A percentile compares a stretch with the other conserved stretches of the same genome.
Conservation (phyloP, 83 land plant genomes). For the Picea engelmannii region DNA sequence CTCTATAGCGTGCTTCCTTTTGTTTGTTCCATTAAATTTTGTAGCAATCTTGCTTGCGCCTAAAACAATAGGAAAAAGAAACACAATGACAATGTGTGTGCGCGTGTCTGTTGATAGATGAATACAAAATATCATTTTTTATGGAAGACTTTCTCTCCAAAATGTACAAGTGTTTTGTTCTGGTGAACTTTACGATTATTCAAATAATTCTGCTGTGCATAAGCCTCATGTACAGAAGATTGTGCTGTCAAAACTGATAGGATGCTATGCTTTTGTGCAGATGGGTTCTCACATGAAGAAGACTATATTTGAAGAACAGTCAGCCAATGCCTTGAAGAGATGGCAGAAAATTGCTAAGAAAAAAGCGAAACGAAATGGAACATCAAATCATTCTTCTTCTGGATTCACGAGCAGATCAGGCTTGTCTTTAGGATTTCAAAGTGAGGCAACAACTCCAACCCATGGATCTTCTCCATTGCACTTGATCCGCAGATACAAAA, state of each 20-base stretch:
- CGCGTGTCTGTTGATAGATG: no score
- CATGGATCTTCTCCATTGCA: conserved; percentile 33
- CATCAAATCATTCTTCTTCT: neutral
- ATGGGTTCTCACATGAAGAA: conserved; percentile 73
- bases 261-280: conserved; percentile 21
- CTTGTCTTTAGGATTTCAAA: neutral
- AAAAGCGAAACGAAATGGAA: conserved; percentile 23
- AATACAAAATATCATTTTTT: no score
- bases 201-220: no score
- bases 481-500: conserved; percentile 21
- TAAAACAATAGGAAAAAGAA: neutral
- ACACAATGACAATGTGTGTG: neutral
- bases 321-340: conserved; percentile 42
- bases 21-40: neutral
- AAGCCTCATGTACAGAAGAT: neutral
- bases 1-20: conserved; percentile 30
- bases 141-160: neutral
- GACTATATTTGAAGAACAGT: conserved; percentile 56
- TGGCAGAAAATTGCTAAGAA: conserved; percentile 47
- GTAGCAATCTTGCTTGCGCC: neutral
- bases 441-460: conserved; percentile 32
- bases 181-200: neutral
- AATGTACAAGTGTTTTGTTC: neutral
- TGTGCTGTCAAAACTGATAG: neutral
- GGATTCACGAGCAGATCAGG: neutral